Conservation (phyloP, 2,329 filamentous ascomycete species). For the Talaromyces piceae region DNA sequence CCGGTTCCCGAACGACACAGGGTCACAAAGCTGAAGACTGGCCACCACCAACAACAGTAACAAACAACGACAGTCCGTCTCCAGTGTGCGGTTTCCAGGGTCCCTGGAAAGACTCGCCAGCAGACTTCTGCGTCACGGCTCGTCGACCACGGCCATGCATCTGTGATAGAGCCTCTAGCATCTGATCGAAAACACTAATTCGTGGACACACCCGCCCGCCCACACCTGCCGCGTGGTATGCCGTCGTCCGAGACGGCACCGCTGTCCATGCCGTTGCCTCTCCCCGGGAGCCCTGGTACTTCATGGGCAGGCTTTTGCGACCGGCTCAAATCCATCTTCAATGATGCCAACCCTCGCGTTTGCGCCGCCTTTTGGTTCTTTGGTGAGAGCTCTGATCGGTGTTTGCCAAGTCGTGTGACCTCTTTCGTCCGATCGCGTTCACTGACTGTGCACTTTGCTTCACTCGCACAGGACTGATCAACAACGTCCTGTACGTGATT, state of each 20-base stretch:
- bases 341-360: slow-evolving; percentile 62
- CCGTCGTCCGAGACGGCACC: slow-evolving; percentile 14
- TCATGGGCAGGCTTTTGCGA: slow-evolving; percentile 69
- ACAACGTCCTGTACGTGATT: slow-evolving; percentile 96
- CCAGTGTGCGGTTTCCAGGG: not conserved
- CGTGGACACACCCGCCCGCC: too few relatives aligned
- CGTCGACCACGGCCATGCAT: not conserved
- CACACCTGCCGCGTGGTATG: slow-evolving; percentile 15
- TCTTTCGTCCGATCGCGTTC: not conserved
- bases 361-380: slow-evolving; percentile 87
- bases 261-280: slow-evolving; percentile 38
- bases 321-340: slow-evolving; percentile 56
- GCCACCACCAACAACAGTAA: too few relatives aligned
- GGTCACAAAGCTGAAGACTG: not conserved
- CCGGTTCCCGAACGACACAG: not conserved
- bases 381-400: slow-evolving; percentile 49
- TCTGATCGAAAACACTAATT: not conserved
- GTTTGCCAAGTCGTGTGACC: slow-evolving; percentile 1
- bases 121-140: not conserved
- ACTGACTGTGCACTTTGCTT: not conserved
- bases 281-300: slow-evolving; percentile 52
- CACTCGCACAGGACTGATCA: slow-evolving; percentile 63
- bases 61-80: too few relatives aligned
- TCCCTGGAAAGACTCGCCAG: not conserved
- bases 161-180: not conserved